Base-by-base conservation (phyloP, 306 rosid species). In the Vachellia pachyceras region DNA sequence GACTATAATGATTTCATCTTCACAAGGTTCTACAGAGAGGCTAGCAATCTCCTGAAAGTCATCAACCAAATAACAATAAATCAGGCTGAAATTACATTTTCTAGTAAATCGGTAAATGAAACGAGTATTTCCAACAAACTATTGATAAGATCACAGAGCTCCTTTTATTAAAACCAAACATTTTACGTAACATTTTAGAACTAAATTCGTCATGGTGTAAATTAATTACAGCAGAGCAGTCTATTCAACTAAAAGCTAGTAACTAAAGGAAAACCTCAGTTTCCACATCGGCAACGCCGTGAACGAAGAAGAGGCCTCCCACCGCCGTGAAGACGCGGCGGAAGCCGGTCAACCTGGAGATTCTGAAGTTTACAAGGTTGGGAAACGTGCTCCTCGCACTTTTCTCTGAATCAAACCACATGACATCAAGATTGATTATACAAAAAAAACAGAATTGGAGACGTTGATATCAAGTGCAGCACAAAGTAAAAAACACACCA, bases 351-450 rank as follows among this genome's bases (percentile, higher is more conserved):
- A 95, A 81, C 18, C 76, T 82, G 49, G 94, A 94, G 54, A 85
- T 84, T 86, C 90, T 80, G 91, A 93, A 95, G 87, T 93, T 86
- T 58, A 64, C 79, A 45, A 93, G 95, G 6, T 86, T 84, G 33
- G 99, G 97, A 69, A 93, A 95, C 1, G 99, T 93, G 79, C 85
- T 86, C 82, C 94, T 81, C 63, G 99, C 95, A 72, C 99, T 95
- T 83, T 58, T 90, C 88, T 89, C 97, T 93, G 90, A 58, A 22
- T 49, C 46, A 11, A 60, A 52, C 39, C 11, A 39, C 14, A 17
- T 22, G 35, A 33, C n/a, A 47, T 78, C 17, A 78, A 42, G 45
- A 42, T 54, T 10, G 44, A 80, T 33, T 36, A 6, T 15, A 7
- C 20, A 10, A 36, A 1, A 50, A 50, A 1, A 50, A 50, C 29